Conservation (phyloP, 768 basidiomycete genomes). For the Agaricus blazei region DNA sequence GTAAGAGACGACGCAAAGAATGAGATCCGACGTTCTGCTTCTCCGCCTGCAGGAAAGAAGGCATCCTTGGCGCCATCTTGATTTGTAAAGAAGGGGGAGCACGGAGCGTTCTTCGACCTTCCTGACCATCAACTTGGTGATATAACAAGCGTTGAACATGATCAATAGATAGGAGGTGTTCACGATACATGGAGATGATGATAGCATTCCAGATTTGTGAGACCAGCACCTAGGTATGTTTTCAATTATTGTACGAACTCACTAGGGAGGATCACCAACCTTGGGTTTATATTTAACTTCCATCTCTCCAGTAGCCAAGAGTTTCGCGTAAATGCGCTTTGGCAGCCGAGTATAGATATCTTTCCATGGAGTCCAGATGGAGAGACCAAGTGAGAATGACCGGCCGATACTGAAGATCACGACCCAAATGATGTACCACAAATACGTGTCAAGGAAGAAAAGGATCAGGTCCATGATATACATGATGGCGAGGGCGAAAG, state of each 20-base stretch:
- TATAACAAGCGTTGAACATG: slow-evolving; percentile 97
- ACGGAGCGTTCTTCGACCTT: slow-evolving; percentile 87
- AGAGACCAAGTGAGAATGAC: slow-evolving; percentile 88
- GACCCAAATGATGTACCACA: slow-evolving; percentile 99
- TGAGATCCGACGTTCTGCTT: slow-evolving; percentile 96
- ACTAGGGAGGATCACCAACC: slow-evolving; percentile 11
- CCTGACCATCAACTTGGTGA: slow-evolving; percentile 89
- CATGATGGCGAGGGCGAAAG: slow-evolving; percentile 96
- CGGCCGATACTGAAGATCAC: slow-evolving; percentile 90
- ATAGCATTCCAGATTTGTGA: slow-evolving; percentile 99
- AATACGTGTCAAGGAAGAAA: slow-evolving; percentile 99
- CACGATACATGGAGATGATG: slow-evolving; percentile 99
- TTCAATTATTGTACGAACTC: neutral
- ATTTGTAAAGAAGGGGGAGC: slow-evolving; percentile 98
- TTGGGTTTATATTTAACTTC: slow-evolving; percentile 99
- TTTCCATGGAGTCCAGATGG: slow-evolving; percentile 99
- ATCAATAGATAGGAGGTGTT: slow-evolving; percentile 95
- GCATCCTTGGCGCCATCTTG: slow-evolving; percentile 74
- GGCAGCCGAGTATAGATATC: slow-evolving; percentile 95
- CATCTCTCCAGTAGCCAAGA: slow-evolving; percentile 95
- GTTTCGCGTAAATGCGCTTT: slow-evolving; percentile 96
- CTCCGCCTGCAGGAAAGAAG: slow-evolving; percentile 92
- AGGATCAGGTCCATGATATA: slow-evolving; percentile 96
- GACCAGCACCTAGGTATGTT: slow-evolving; percentile 61
- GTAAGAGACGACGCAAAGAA: slow-evolving; percentile 99